phyloP scores from a whole-genome alignment of 768 basidiomycete genomes.

The Antrodiella citrinella region DNA sequence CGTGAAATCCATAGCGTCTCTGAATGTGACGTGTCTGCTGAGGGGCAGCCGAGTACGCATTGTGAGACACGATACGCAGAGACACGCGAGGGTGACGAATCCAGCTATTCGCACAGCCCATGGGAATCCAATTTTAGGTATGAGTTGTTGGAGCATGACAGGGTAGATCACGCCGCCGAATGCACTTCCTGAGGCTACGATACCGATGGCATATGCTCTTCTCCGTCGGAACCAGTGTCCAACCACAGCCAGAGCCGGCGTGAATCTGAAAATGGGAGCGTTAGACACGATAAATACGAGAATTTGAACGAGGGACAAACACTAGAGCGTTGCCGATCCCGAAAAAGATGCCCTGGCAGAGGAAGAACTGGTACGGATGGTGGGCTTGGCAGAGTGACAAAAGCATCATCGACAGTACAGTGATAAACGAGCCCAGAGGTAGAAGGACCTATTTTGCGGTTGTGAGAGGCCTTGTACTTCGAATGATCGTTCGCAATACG shows the following conservation, averaged over 20 bases:
- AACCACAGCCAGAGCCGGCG: constrained; percentile 23
- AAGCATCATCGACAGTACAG: constrained; percentile 20
- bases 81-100: constrained; percentile 21
- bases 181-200: constrained; percentile 30
- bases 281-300: background rate
- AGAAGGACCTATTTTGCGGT: constrained; percentile 13
- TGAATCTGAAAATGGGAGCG: constrained; percentile 19
- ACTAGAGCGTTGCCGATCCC: constrained; percentile 22
- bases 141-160: constrained; percentile 41
- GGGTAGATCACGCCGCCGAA: constrained; percentile 46
- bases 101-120: constrained; percentile 25
- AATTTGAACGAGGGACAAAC: constrained; percentile 7
- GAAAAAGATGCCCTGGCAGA: constrained; percentile 24
- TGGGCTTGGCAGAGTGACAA: constrained; percentile 18
- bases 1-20: constrained; percentile 18
- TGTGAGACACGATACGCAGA: constrained; percentile 19
- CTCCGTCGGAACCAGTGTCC: constrained; percentile 29
- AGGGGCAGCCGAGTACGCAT: constrained; percentile 22
- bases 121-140: constrained; percentile 17
- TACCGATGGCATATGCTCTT: constrained; percentile 29
- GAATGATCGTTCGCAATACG: too few species aligned
- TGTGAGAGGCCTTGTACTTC: background rate
- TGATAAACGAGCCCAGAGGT: constrained; percentile 16
- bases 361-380: constrained; percentile 23
- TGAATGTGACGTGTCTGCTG: constrained; percentile 13